Conservation (phyloP, 345 rosid genomes). For the Citrus glauca region DNA sequence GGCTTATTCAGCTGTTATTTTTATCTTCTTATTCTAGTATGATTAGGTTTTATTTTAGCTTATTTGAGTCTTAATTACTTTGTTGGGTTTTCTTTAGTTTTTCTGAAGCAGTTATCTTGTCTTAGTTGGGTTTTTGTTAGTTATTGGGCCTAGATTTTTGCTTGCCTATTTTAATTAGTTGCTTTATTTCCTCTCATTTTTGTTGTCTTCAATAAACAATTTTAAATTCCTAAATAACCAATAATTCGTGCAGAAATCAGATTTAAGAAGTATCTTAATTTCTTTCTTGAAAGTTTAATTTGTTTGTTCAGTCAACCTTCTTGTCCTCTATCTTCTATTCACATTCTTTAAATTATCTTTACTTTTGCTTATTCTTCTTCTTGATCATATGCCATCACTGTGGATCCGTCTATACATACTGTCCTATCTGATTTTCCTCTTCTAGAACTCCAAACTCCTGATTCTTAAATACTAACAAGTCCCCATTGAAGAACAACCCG, state of each 20-base stretch:
- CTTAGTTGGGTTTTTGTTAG: no score
- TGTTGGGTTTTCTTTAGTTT: no score
- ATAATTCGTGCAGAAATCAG: not conserved
- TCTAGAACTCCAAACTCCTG: not conserved
- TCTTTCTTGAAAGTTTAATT: not conserved
- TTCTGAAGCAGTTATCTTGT: no score
- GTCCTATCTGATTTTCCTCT: not conserved
- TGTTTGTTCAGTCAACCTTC: not conserved
- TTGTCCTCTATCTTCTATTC: not conserved
- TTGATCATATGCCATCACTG: not conserved
- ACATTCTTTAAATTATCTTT: constrained; percentile 31
- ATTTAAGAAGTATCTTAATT: not conserved
- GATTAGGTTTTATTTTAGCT: no score
- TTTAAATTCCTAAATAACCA: no score
- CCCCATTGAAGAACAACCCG: not conserved
- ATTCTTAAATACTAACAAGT: not conserved
- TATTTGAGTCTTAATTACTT: no score
- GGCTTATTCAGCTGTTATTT: no score
- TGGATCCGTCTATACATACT: not conserved
- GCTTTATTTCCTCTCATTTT: no score
- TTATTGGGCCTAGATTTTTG: no score
- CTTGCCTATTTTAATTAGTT: no score
- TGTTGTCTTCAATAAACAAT: no score
- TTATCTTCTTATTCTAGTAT: no score
- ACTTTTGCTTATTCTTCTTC: not conserved